phyloP scores from a whole-genome alignment of 2,329 filamentous ascomycete genomes.

The Neoscytalidium dimidiatum region DNA sequence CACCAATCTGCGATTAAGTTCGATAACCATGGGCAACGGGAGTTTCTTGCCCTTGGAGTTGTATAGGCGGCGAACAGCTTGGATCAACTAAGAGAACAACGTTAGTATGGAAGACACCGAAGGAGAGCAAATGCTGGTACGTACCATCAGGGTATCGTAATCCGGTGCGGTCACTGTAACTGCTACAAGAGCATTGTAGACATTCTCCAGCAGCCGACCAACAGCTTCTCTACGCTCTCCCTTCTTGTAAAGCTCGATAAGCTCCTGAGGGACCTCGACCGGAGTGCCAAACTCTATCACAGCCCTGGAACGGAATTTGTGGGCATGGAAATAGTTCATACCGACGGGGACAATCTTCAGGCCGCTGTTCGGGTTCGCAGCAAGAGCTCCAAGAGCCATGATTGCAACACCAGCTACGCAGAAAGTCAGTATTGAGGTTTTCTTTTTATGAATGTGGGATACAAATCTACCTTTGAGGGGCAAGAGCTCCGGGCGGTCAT shows the following conservation, averaged over 20 bases:
- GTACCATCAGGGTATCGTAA: conserved; percentile 89
- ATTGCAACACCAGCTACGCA: conserved; percentile 82
- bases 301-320: conserved; percentile 95
- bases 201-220: conserved; percentile 78
- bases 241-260: conserved; percentile 82
- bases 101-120: background rate
- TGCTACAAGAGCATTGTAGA: conserved; percentile 80
- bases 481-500: conserved; percentile 87
- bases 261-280: conserved; percentile 77
- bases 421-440: conserved; percentile 23
- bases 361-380: conserved; percentile 80
- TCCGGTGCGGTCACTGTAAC: conserved; percentile 92
- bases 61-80: conserved; percentile 89
- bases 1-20: conserved; percentile 87
- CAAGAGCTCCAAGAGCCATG: conserved; percentile 91
- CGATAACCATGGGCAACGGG: conserved; percentile 86
- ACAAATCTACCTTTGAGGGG: conserved; percentile 69
- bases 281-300: conserved; percentile 94
- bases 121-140: conserved; percentile 22
- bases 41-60: conserved; percentile 93
- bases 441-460: background rate
- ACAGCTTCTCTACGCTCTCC: conserved; percentile 87
- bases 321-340: conserved; percentile 99
- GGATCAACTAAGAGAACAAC: conserved; percentile 67
- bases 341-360: conserved; percentile 94